These are phyloP conservation scores for Phytophthora syringae DNA, from an alignment of 352 stramenopile species.

Conservation along the genomic window DNA sequence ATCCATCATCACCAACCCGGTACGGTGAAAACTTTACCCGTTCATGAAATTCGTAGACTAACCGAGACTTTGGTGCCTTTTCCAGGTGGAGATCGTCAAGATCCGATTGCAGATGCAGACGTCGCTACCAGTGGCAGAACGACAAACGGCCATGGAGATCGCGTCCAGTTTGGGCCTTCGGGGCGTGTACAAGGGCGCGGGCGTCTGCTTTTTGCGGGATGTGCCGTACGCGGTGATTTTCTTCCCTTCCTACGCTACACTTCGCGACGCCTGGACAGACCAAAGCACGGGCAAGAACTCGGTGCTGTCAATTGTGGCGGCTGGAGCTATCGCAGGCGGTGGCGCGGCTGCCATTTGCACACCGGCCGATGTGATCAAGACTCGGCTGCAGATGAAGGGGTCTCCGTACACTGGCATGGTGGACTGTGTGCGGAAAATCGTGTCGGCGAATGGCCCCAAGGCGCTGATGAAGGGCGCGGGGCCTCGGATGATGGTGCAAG, in stretches of 20 bases:
- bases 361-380: constrained; percentile 91
- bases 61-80: constrained; percentile 14
- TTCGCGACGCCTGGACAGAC: constrained; percentile 60
- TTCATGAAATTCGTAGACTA: constrained; percentile 5
- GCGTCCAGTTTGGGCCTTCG: constrained; percentile 74
- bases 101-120: constrained; percentile 91
- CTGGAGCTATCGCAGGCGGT: constrained; percentile 66
- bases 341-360: constrained; percentile 67
- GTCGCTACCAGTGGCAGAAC: constrained; percentile 64
- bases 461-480: constrained; percentile 88
- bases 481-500: constrained; percentile 90
- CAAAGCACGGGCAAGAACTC: constrained; percentile 56
- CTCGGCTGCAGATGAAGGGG: constrained; percentile 80
- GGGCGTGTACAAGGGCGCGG: constrained; percentile 87
- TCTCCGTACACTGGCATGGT: constrained; percentile 82
- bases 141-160: constrained; percentile 62
- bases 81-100: constrained; percentile 91
- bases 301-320: constrained; percentile 65
- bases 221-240: constrained; percentile 94
- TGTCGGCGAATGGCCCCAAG: constrained; percentile 72
- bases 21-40: constrained; percentile 2
- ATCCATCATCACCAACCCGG: constrained; percentile 89
- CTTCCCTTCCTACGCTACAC: constrained; percentile 90
- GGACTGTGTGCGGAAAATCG: constrained; percentile 86
- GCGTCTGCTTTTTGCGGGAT: constrained; percentile 91